Base-by-base conservation (phyloP, 2,329 filamentous ascomycete species). In the Emydomyces testavorans region DNA sequence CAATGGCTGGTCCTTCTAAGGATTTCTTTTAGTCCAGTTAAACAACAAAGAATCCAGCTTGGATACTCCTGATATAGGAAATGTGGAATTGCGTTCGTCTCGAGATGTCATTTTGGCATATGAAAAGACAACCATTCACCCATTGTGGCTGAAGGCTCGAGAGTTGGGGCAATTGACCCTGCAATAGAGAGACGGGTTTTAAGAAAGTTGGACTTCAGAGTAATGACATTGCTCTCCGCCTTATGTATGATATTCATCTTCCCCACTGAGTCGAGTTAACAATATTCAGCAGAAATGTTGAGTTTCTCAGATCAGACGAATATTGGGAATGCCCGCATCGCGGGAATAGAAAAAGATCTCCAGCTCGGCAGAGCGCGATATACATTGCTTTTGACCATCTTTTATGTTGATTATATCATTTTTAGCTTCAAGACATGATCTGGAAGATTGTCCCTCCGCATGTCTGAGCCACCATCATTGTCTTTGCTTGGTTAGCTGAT, bases 261-360 rank as follows among this genome's bases (percentile, higher is more conserved):
- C 38, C 11, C 3, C n/a, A 7, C n/a, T 38, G 21, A 38, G 15
- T 16, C n/a, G n/a, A 16, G 29, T 28, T 37, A 37, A 23, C 16
- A 23, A 52, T 34, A 31, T 41, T 31, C 20, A 39, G 31, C 46
- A 72, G 70, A 71, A 57, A 57, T 72, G 4, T 60, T 74, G 11
- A 61, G 69, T 4, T 71, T 72, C 48, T 60, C 75, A 13, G 72
- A 75, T 54, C 64, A 72, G 40, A 70, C 68, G 26, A 76, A 76
- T 51, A 29, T 47, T 39, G 71, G 73, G 45, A 77, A 77, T 66
- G 74, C 74, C 1, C 65, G 68, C 52, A 73, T 75, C 37, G 72
- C 74, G 1, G 74, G 74, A 31, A 75, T 77, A 72, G 53, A 65
- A 44, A 59, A 70, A 37, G 71, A 74, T 23, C 65, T 79, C 13